Conservation (phyloP, 2,329 filamentous ascomycete species). For the Pseudopithomyces chartarum region DNA sequence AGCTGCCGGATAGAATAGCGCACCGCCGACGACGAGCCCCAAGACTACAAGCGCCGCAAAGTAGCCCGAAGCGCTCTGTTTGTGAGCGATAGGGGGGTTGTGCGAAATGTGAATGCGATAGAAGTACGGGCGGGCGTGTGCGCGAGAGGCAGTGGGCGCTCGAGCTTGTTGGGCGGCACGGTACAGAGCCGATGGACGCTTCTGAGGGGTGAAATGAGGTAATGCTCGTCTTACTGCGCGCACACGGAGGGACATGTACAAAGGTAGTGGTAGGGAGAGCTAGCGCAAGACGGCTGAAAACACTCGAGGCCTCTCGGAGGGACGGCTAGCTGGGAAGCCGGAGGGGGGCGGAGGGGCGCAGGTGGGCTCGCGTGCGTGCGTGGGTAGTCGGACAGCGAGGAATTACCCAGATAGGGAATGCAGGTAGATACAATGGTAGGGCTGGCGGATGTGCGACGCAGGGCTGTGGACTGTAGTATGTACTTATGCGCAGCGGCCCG, state of each 20-base stretch:
- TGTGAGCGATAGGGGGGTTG: conserved; percentile 11
- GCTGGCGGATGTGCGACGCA: background rate
- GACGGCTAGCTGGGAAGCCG: background rate
- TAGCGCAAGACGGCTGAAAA: conserved; percentile 18
- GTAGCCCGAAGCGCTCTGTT: conserved; percentile 31
- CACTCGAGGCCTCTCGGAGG: background rate
- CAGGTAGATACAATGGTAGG: background rate
- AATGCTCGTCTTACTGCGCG: conserved; percentile 22
- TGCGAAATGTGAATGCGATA: background rate
- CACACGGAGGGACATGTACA: conserved; percentile 33
- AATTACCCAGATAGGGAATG: background rate
- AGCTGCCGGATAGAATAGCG: conserved; percentile 31
- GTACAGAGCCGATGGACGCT: conserved; percentile 12
- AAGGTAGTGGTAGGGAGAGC: conserved; percentile 8
- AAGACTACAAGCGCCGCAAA: conserved; percentile 35
- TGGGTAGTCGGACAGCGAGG: conserved; percentile 2
- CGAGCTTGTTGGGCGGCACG: conserved; percentile 19
- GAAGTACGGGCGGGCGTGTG: conserved; percentile 18
- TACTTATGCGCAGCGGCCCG: background rate
- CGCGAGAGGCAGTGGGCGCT: conserved; percentile 18
- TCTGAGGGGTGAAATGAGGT: conserved; percentile 13
- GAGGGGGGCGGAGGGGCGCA: conserved; percentile 1
- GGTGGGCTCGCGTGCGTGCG: background rate
- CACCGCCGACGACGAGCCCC: conserved; percentile 40
- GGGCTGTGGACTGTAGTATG: background rate